Base-by-base conservation (phyloP, 371 early-diverging fungal genomes). In the Sporodiniella umbellata region DNA sequence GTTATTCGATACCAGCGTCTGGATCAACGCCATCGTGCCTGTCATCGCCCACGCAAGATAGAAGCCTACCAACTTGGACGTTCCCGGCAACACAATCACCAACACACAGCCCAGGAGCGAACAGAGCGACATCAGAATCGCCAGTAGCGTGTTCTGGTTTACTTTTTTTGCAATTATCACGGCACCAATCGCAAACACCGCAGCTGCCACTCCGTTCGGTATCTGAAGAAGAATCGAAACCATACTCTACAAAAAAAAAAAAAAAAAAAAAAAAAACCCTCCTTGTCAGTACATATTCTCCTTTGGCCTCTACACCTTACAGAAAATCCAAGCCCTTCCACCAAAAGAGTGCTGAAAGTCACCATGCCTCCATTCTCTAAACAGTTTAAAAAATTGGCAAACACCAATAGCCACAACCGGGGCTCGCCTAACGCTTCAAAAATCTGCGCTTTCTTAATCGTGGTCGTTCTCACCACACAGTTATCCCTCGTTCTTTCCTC, bases 361-460 rank as follows among this genome's bases (percentile, higher is more conserved):
- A 66, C 35, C 24, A 72, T 18, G 26, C 66, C 76, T 28, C 72
- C 68, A 42, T 64, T 67, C 28, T 62, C 62, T 23, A 72, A 45
- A 14, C 53, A 54, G 5, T 56, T 54, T 8, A 55, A 33, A 8
- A 63, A 22, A 15, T 53, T 39, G 3, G 61, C 56, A 12, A 65
- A 15, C 4, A 42, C 48, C 7, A 69, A 19, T 4, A 66, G 45
- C 15, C 48, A 75, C 8, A 58, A 52, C 4, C 71, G 64, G 12
- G 68, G 62, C 23, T 75, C 75, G 22, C 42, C 49, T 1, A 75
- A 3, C 0, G 66, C 63, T 47, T 74, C 75, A 45, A 42, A 45
- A 2, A 60, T 42, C 18, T 74, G 75, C 4, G 40, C 24, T 24
- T 21, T 42, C 11, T 66, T 65, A 37, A 70, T 52, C 22, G 53